Evolutionary conservation across 2,329 filamentous ascomycete genomes (phyloP), one percentile per base, ranked within the genome.

Genomic region (Paecilomyces variotii): DNA sequence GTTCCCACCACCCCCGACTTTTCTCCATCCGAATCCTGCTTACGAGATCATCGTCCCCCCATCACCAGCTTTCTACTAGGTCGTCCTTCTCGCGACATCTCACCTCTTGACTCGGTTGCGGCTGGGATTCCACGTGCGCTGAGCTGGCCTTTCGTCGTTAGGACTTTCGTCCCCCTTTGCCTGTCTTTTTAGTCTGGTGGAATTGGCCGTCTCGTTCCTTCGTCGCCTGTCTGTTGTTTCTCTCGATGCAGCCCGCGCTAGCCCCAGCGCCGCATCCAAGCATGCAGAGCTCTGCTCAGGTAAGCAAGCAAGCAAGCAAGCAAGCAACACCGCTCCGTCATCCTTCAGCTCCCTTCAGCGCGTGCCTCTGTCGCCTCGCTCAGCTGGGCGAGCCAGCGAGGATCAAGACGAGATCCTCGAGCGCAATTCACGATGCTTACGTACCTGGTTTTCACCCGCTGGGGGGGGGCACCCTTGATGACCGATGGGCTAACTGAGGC

Each of bases 231-330:
- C 55, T 28, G 55, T 54, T 39, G 59, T 62, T 60, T 66, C 60
- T 50, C 63, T 64, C 59, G 62, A 78, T 78, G 76, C 77, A 79
- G 67, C 75, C 76, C 64, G 71, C 75, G 66, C 69, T 79, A 68
- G 77, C 77, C 60, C 77, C 77, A 69, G 77, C 77, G 65, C 77
- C 77, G 66, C 77, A 79, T 72, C 76, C 74, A 67, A 73, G 70
- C 65, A 77, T 78, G 74, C 77, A 78, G 67, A 71, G 72, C 61
- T 68, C 76, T 74, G 76, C 78, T 76, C 81, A 83, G 78, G 81
- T 84, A 82, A 80, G 81, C 77, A 69, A 62, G 63, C 64, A 63
- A 80, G 81, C 77, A 69, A 62, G 63, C 64, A 63, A 19, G 19
- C 19, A 19, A 19, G 19, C 19, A 19, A 19, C 19, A 19, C 69